Base-by-base conservation (phyloP, 345 rosid genomes). In the Fremontodendron californicum region DNA sequence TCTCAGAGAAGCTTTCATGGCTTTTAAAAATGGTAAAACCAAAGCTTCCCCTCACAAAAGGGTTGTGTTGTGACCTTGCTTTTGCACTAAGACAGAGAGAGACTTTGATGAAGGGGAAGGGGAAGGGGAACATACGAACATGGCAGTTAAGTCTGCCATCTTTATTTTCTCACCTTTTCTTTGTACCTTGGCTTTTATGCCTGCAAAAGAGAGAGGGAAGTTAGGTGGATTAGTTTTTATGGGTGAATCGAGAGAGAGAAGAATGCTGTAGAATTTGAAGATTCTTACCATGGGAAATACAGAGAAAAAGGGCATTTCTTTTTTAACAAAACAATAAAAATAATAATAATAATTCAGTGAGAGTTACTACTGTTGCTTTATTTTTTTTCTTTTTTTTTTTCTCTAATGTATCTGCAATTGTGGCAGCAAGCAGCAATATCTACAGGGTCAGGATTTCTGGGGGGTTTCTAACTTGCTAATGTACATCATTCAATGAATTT, bases 141-240 rank as follows among this genome's bases (percentile, higher is more conserved):
- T 33, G 64, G 64, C 39, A 74, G 57, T 74, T 45, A 60, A 9
- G 52, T 45, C 25, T 46, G 57, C 29, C 49, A 51, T 51, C 48
- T 27, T 42, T 60, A n/a, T 74, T 74, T 73, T 57, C 64, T 37
- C 67, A 74, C 62, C 77, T 45, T 61, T 75, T 46, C 25, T 61
- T 27, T 74, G 42, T 45, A 75, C 43, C 31, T 19, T 18, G 42
- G 43, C 70, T 75, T 62, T 75, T 75, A 75, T 75, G 78, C 37
- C 78, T 75, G 78, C 78, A 45, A 62, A 42, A 42, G 16, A 48
- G 58, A 27, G 64, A 39, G 35, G 31, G n/a, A 12, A n/a, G 46
- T 75, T 73, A 40, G 76, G 76, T 73, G 46, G 76, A 35, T 73
- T 75, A 61, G 77, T 43, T 75, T 75, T 60, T 31, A 61, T 62